Evolutionary conservation across 169 alveolate species (phyloP), one percentile per base, ranked within the genome.

Genomic region (Babesia ovata): DNA sequence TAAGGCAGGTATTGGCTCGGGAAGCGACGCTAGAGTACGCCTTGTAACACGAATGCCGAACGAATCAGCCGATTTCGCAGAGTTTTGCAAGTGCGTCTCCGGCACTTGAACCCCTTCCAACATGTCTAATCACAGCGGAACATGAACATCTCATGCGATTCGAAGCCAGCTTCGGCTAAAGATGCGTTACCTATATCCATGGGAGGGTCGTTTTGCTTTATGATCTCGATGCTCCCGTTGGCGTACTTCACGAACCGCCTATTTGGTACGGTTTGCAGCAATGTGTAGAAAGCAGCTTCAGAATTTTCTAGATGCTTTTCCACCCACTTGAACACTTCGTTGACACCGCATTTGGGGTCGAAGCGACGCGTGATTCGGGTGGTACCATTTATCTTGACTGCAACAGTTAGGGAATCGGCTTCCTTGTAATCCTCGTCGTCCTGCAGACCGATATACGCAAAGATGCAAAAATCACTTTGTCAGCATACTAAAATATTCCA

Each of bases 161-260:
- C 85, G 50, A 82, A 73, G 10, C 73, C 79, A 8, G 73, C 71
- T 6, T 70, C 79, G 12, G 17, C 26, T 21, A 82, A 50, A 11
- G 89, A 33, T 14, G 33, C 52, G 46, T 49, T 21, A 0, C 72
- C 67, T 39, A 63, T 61, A 11, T 82, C 89, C 26, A 8, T n/a
- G n/a, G 85, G 85, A 12, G 33, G 44, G 29, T 39, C 63, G 28
- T 78, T 39, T 4, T 54, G 63, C 48, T 61, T 24, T 36, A 82
- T 44, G 0, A 73, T 22, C 73, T 82, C 89, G 17, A 82, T 67
- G 22, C 84, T 63, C n/a, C 89, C 89, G 42, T 70, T 73, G 39
- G 45, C 0, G 42, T 82, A 82, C 57, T 74, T 82, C 17, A 82
- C 67, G 49, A 74, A 73, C 42, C 73, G 71, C n/a, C 85, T 22